These are phyloP conservation scores for Botrytis paeoniae DNA, from an alignment of 2,329 filamentous ascomycete species.

Conservation along the genomic window DNA sequence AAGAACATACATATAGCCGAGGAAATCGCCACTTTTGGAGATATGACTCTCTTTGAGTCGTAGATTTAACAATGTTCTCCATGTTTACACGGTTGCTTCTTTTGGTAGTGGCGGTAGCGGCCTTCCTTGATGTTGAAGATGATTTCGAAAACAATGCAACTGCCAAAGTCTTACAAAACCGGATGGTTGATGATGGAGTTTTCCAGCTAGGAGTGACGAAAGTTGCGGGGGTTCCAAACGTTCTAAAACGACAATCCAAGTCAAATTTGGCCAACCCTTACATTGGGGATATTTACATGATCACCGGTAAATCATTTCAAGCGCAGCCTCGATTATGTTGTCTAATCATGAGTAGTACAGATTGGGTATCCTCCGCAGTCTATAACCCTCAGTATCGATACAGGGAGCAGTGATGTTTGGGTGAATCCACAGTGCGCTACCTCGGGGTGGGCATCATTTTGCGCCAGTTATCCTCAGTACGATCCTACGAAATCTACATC, in stretches of 20 bases:
- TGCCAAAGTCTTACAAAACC: neutral
- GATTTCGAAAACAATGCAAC: neutral
- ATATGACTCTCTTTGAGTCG: neutral
- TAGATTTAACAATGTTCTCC: conserved; percentile 5
- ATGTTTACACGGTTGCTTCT: neutral
- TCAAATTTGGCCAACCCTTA: conserved; percentile 9
- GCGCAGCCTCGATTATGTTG: neutral
- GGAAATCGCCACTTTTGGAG: neutral
- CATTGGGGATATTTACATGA: conserved; percentile 17
- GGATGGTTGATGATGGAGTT: neutral
- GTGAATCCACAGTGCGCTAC: conserved; percentile 17
- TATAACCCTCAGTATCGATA: conserved; percentile 14
- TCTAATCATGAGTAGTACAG: conserved; percentile 14
- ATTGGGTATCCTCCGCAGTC: conserved; percentile 13
- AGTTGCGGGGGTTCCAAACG: neutral
- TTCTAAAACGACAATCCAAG: conserved; percentile 3
- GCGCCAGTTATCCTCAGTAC: conserved; percentile 1
- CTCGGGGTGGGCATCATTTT: conserved; percentile 18
- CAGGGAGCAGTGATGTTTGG: conserved; percentile 17
- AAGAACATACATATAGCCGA: conserved; percentile 6
- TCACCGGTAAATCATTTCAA: neutral
- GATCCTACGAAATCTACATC: conserved; percentile 4
- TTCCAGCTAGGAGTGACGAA: conserved; percentile 11
- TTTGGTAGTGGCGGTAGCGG: neutral
- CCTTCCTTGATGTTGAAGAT: neutral